phyloP scores from a whole-genome alignment of 192 early-diverging fungal genomes.

The Kickxella alabastrina region DNA sequence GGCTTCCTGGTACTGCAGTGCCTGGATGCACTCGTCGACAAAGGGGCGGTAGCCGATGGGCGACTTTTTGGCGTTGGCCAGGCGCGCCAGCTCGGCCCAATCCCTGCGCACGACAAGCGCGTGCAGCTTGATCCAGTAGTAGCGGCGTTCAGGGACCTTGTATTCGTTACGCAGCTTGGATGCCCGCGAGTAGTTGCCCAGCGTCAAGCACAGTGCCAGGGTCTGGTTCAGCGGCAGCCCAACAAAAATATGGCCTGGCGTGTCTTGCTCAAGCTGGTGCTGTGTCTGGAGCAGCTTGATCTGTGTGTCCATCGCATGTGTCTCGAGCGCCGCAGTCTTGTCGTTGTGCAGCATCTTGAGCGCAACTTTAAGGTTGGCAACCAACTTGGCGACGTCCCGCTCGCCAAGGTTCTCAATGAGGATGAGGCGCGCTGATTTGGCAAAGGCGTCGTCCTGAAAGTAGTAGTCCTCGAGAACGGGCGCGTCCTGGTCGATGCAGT shows the following conservation, averaged over 20 bases:
- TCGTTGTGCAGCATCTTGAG: constrained; percentile 72
- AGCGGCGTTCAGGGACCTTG: constrained; percentile 80
- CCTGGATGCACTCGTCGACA: constrained; percentile 76
- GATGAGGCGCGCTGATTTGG: constrained; percentile 58
- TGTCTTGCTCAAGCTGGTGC: constrained; percentile 69
- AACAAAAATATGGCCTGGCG: constrained; percentile 54
- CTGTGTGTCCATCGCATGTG: constrained; percentile 54
- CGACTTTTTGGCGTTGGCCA: constrained; percentile 70
- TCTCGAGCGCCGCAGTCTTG: constrained; percentile 66
- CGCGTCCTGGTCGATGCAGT: constrained; percentile 70
- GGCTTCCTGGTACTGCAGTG: constrained; percentile 71
- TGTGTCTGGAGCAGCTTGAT: constrained; percentile 75
- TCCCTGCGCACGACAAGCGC: constrained; percentile 76
- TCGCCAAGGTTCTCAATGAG: constrained; percentile 38
- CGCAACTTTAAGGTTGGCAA: constrained; percentile 69
- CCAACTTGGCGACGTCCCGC: constrained; percentile 53
- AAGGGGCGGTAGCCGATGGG: constrained; percentile 79
- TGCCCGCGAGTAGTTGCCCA: constrained; percentile 70
- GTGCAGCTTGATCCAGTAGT: constrained; percentile 86
- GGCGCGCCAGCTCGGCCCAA: constrained; percentile 83
- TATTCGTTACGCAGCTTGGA: constrained; percentile 78
- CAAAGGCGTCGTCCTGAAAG: constrained; percentile 87
- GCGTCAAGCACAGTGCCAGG: constrained; percentile 68
- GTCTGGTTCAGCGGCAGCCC: constrained; percentile 84
- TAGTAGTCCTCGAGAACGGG: constrained; percentile 90